Percentiles rank a stretch among this genome's conserved stretches.
phyloP scores from a whole-genome alignment of 306 rosid genomes.

The Sophora flavescens region DNA sequence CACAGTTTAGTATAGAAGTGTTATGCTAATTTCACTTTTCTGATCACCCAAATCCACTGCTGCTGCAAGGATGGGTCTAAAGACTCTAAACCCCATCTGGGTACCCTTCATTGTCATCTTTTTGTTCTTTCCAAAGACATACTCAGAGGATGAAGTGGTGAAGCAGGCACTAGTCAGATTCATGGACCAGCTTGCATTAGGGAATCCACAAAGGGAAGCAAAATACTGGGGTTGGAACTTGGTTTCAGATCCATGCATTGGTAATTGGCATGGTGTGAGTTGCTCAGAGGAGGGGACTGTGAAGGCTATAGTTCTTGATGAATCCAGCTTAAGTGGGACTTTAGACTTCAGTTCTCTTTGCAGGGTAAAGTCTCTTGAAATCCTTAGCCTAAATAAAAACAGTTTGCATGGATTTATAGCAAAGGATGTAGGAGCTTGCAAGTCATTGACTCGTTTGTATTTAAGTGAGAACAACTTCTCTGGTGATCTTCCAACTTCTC shows the following conservation, averaged over 20 bases:
- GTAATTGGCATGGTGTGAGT: slow-evolving; percentile 52
- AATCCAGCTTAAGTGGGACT: slow-evolving; percentile 41
- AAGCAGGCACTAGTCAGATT: slow-evolving; percentile 50
- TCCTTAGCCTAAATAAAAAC: slow-evolving; percentile 52
- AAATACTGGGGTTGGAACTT: slow-evolving; percentile 60
- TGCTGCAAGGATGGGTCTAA: slow-evolving; percentile 43
- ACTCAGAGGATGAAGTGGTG: slow-evolving; percentile 53
- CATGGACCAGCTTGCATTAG: slow-evolving; percentile 60
- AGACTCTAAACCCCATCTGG: slow-evolving; percentile 49
- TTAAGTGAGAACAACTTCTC: slow-evolving; percentile 52
- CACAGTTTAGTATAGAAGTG: neutral
- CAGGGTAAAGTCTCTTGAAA: slow-evolving; percentile 33
- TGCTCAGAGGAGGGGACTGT: slow-evolving; percentile 39
- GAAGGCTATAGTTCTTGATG: slow-evolving; percentile 46
- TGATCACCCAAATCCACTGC: slow-evolving; percentile 15
- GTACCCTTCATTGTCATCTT: slow-evolving; percentile 38
- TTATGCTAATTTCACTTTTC: slow-evolving; percentile 23
- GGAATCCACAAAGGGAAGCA: slow-evolving; percentile 27
- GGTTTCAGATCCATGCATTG: slow-evolving; percentile 55
- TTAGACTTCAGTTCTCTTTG: slow-evolving; percentile 53
- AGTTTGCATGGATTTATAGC: slow-evolving; percentile 49
- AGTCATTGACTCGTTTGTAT: slow-evolving; percentile 49
- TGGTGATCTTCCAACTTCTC: slow-evolving; percentile 52
- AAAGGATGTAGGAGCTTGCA: slow-evolving; percentile 50
- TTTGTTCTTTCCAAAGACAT: slow-evolving; percentile 40